Base-by-base conservation (phyloP, 305 asterid species). In the Solanum chacoense region DNA sequence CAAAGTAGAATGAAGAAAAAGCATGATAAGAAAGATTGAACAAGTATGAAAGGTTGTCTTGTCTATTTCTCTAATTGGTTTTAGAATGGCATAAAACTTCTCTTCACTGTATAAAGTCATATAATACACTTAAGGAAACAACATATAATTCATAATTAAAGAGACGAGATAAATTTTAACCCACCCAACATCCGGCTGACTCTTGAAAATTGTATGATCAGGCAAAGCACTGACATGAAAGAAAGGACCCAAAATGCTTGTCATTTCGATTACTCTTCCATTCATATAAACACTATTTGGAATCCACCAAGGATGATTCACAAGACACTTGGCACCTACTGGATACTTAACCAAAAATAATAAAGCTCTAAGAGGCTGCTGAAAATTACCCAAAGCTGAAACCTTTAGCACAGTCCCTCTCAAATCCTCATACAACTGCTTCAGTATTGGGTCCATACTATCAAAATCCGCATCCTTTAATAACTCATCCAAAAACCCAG, bases 201-300 rank as follows among this genome's bases (percentile, higher is more conserved):
- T 93, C 96, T 93, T 95, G 95, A 95, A 97, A 85, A 94, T 93
- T 78, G 92, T 87, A 88, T 94, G 95, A 94, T 97, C 99, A 65
- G 96, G 96, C 89, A 97, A 92, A 77, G 99, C 99, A 91, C 99
- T 97, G 72, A 97, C 99, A 90, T 96, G 99, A 85, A 97, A 96
- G 90, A 97, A 96, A 8, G 99, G 98, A 28, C 99, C 99, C 91
- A 97, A 91, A 85, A 96, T 96, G 91, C 99, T 97, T 37, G 98
- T 94, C 99, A 96, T 94, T 93, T 97, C 99, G 87, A 96, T 95
- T 42, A 94, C 98, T 90, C 99, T 95, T 88, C 99, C 99, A 90
- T 95, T 97, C 95, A 97, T 73, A 92, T 95, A 95, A 88, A 92
- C 87, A 32, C 96, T 91, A 86, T 93, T 93, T 0, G 99, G 99